These are phyloP conservation scores for Saussurea involucrata DNA, from an alignment of 129 eudicot species.

Conservation along the genomic window DNA sequence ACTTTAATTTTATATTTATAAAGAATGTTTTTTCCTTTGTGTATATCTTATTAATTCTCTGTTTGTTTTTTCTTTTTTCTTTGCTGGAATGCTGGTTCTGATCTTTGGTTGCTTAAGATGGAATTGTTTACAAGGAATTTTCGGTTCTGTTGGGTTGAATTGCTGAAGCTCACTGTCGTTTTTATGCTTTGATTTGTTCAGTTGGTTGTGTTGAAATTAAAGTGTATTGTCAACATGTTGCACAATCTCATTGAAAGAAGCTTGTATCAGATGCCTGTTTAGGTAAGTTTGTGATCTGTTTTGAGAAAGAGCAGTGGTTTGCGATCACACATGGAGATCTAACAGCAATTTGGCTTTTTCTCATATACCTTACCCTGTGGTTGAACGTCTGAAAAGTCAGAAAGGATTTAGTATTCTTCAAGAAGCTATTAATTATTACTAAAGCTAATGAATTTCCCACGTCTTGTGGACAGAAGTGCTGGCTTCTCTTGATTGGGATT, in stretches of 20 bases:
- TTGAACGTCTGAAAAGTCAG: conserved; percentile 5
- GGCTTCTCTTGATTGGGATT: conserved; percentile 3
- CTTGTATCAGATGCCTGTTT: conserved; percentile 6
- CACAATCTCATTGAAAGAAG: conserved; percentile 19
- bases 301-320: conserved; percentile 8
- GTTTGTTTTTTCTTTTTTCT: conserved; percentile 23
- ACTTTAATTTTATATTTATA: neutral
- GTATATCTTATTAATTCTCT: conserved; percentile 31
- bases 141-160: conserved; percentile 33
- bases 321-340: conserved; percentile 3
- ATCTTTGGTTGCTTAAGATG: conserved; percentile 38
- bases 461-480: neutral
- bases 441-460: neutral
- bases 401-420: conserved; percentile 18
- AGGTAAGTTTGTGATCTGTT: conserved; percentile 9
- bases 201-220: conserved; percentile 33
- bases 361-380: neutral
- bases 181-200: conserved; percentile 33
- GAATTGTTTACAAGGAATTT: conserved; percentile 35
- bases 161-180: conserved; percentile 34
- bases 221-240: conserved; percentile 1
- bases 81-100: conserved; percentile 43
- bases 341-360: conserved; percentile 2
- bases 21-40: neutral
- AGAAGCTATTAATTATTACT: neutral